A percentile compares a stretch with the other conserved stretches of the same genome.
These are phyloP conservation scores for Epicoccum nigrum DNA, from an alignment of 2,329 filamentous ascomycete genomes.

Conservation along the genomic window DNA sequence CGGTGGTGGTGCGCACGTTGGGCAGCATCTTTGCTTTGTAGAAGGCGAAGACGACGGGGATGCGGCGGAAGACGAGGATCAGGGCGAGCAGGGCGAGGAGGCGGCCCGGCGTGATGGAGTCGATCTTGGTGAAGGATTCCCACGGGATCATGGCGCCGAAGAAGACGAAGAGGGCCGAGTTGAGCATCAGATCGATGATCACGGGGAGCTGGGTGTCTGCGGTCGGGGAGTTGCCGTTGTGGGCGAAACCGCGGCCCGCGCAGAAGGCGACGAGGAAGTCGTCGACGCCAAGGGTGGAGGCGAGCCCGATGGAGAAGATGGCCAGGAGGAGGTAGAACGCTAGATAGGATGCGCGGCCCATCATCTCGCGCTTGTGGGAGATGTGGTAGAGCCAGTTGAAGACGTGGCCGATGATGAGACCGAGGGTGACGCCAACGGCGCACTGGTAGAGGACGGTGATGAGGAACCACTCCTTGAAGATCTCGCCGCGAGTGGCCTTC, in stretches of 20 bases:
- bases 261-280: slow-evolving; percentile 64
- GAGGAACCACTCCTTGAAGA: slow-evolving; percentile 59
- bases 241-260: slow-evolving; percentile 61
- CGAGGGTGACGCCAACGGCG: slow-evolving; percentile 54
- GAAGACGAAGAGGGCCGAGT: slow-evolving; percentile 62
- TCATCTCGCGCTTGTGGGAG: slow-evolving; percentile 53
- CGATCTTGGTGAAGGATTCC: slow-evolving; percentile 48
- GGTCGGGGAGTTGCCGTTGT: slow-evolving; percentile 60
- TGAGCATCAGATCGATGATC: slow-evolving; percentile 62
- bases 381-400: slow-evolving; percentile 59
- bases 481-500: slow-evolving; percentile 44
- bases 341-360: slow-evolving; percentile 58
- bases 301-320: slow-evolving; percentile 59
- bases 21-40: slow-evolving; percentile 54
- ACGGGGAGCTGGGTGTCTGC: slow-evolving; percentile 54
- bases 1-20: slow-evolving; percentile 56
- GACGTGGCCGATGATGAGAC: slow-evolving; percentile 54
- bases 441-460: slow-evolving; percentile 64
- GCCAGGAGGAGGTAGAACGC: slow-evolving; percentile 64
- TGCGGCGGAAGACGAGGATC: slow-evolving; percentile 59
- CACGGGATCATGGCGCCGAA: slow-evolving; percentile 63
- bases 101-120: slow-evolving; percentile 50
- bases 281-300: slow-evolving; percentile 58
- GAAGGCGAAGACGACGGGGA: slow-evolving; percentile 57
- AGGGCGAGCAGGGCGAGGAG: slow-evolving; percentile 56